These are phyloP conservation scores for Alternaria angustiovoidea DNA, from an alignment of 2,329 filamentous ascomycete species.

Conservation along the genomic window DNA sequence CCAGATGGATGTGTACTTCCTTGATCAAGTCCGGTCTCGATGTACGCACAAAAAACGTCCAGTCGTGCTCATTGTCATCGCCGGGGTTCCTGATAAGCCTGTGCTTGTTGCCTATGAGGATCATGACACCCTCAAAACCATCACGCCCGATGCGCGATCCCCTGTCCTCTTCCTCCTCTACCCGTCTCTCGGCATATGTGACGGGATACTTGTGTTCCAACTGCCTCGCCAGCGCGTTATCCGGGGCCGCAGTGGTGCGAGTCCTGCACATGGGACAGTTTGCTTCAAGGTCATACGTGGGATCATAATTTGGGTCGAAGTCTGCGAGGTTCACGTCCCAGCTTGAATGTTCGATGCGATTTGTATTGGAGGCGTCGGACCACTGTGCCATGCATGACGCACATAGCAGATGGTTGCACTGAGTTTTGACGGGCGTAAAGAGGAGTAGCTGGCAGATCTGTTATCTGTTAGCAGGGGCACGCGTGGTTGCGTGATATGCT, in stretches of 20 bases:
- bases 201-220: constrained; percentile 49
- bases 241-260: constrained; percentile 46
- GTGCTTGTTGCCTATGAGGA: constrained; percentile 57
- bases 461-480: neutral
- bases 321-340: constrained; percentile 52
- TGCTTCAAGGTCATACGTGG: constrained; percentile 47
- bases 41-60: constrained; percentile 57
- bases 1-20: constrained; percentile 52
- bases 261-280: constrained; percentile 59
- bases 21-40: constrained; percentile 56
- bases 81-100: constrained; percentile 30
- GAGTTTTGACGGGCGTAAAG: constrained; percentile 53
- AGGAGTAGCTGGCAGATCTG: constrained; percentile 56
- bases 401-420: constrained; percentile 56
- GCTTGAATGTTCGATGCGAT: constrained; percentile 47
- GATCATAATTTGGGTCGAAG: constrained; percentile 47
- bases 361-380: constrained; percentile 53
- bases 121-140: constrained; percentile 52
- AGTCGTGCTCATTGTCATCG: constrained; percentile 52
- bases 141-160: constrained; percentile 33
- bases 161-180: constrained; percentile 44
- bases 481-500: neutral
- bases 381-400: constrained; percentile 57
- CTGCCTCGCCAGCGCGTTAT: constrained; percentile 32
- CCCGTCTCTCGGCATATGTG: constrained; percentile 46